These are phyloP conservation scores for Melampsora allii-populina DNA, from an alignment of 1,284 basidiomycete species.

Conservation along the genomic window DNA sequence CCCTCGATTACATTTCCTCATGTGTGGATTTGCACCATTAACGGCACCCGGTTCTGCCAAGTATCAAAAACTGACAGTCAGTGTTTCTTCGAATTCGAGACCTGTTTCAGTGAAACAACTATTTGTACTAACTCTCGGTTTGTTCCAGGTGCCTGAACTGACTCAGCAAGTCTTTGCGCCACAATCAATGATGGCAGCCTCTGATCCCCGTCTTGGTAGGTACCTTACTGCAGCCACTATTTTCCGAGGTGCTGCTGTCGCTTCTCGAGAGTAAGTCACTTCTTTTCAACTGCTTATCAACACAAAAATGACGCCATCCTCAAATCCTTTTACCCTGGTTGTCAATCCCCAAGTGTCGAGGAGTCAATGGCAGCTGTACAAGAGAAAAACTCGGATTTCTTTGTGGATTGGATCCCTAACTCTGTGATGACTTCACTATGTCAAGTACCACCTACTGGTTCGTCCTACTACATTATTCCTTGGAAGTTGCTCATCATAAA, in stretches of 20 bases:
- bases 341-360: conserved; percentile 48
- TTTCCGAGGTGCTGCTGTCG: conserved; percentile 51
- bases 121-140: background rate
- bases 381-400: conserved; percentile 52
- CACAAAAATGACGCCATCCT: background rate
- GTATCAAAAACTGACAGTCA: conserved; percentile 40
- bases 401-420: conserved; percentile 54
- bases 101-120: background rate
- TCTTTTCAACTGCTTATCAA: no score
- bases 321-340: no score
- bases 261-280: conserved; percentile 47
- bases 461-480: background rate
- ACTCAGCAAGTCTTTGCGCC: conserved; percentile 53
- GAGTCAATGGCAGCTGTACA: conserved; percentile 52
- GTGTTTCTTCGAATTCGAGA: background rate
- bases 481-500: background rate
- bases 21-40: conserved; percentile 53
- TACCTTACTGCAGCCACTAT: conserved; percentile 53
- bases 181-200: conserved; percentile 54
- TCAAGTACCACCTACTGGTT: conserved; percentile 46
- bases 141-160: conserved; percentile 51
- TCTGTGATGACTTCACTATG: conserved; percentile 53
- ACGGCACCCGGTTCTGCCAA: conserved; percentile 54
- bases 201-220: conserved; percentile 52
- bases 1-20: conserved; percentile 54